These are phyloP conservation scores for Austroboletus olivaceoglutinosus DNA, from an alignment of 1,284 basidiomycete species.

Conservation along the genomic window DNA sequence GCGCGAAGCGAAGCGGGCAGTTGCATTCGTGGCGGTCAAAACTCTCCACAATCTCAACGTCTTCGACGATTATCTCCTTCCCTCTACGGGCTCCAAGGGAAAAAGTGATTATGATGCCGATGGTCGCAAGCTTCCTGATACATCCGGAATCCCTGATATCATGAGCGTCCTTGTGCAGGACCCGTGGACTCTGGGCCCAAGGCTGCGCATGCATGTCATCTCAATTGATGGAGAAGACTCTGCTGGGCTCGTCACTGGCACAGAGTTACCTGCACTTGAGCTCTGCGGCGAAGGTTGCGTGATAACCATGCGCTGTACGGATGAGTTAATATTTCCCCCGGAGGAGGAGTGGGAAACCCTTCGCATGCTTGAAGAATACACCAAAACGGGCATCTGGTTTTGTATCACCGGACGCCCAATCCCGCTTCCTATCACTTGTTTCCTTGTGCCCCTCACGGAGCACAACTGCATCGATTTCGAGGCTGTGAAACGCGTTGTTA, in stretches of 20 bases:
- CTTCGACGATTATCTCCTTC: slow-evolving; percentile 77
- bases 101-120: slow-evolving; percentile 53
- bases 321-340: slow-evolving; percentile 41
- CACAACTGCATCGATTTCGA: slow-evolving; percentile 53
- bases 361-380: slow-evolving; percentile 58
- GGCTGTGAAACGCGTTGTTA: slow-evolving; percentile 48
- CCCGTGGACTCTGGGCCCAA: slow-evolving; percentile 61
- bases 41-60: slow-evolving; percentile 65
- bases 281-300: slow-evolving; percentile 37
- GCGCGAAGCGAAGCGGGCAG: slow-evolving; percentile 76
- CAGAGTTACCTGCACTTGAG: slow-evolving; percentile 47
- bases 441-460: slow-evolving; percentile 58
- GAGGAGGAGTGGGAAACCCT: slow-evolving; percentile 46
- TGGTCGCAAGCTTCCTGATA: slow-evolving; percentile 42
- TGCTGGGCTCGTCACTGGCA: slow-evolving; percentile 64
- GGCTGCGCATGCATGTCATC: slow-evolving; percentile 61
- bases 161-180: slow-evolving; percentile 57
- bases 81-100: slow-evolving; percentile 45
- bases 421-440: slow-evolving; percentile 50
- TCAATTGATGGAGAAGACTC: slow-evolving; percentile 46
- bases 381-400: slow-evolving; percentile 59
- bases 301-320: slow-evolving; percentile 40
- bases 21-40: slow-evolving; percentile 72
- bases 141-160: slow-evolving; percentile 47
- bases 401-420: slow-evolving; percentile 59